These are phyloP conservation scores for Tolypocladium sp. DNA, from an alignment of 2,329 filamentous ascomycete genomes.

Conservation along the genomic window DNA sequence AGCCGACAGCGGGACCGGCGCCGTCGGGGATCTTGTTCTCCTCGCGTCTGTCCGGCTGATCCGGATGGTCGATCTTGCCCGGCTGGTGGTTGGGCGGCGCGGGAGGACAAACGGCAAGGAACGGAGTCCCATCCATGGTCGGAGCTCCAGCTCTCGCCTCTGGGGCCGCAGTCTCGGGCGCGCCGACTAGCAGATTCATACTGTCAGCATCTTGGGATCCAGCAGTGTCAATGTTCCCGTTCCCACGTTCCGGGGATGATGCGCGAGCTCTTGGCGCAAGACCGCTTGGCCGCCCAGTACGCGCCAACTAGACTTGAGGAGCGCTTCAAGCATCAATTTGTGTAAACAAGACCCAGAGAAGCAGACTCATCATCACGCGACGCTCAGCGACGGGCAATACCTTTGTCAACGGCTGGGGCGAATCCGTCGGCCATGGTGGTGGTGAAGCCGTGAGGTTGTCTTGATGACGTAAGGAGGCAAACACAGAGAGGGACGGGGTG, in stretches of 20 bases:
- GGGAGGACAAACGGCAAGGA: slow-evolving; percentile 6
- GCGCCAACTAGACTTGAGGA: background rate
- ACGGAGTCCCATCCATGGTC: slow-evolving; percentile 10
- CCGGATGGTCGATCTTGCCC: slow-evolving; percentile 6
- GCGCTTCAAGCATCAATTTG: too few relatives aligned
- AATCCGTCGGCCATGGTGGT: slow-evolving; percentile 23
- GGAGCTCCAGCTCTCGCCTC: slow-evolving; percentile 17
- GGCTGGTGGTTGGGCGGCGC: slow-evolving; percentile 7
- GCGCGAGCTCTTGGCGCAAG: background rate
- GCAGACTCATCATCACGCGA: background rate
- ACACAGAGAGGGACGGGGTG: background rate
- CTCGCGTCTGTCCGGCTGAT: background rate
- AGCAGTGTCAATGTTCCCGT: background rate
- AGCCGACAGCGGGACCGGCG: slow-evolving; percentile 7
- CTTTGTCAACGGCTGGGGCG: slow-evolving; percentile 25
- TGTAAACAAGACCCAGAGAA: background rate
- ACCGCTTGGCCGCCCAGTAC: too few relatives aligned
- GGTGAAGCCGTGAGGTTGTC: slow-evolving; percentile 15
- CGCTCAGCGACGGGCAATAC: slow-evolving; percentile 13
- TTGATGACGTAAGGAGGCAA: slow-evolving; percentile 9
- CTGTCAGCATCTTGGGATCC: background rate
- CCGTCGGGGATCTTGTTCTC: slow-evolving; percentile 10
- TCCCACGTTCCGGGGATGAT: background rate
- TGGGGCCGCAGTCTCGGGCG: slow-evolving; percentile 16
- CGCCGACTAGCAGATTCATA: slow-evolving; percentile 13